Percentiles rank a stretch among this genome's conserved stretches.
phyloP scores from a whole-genome alignment of 768 basidiomycete genomes.

The Dentipellis sp. region DNA sequence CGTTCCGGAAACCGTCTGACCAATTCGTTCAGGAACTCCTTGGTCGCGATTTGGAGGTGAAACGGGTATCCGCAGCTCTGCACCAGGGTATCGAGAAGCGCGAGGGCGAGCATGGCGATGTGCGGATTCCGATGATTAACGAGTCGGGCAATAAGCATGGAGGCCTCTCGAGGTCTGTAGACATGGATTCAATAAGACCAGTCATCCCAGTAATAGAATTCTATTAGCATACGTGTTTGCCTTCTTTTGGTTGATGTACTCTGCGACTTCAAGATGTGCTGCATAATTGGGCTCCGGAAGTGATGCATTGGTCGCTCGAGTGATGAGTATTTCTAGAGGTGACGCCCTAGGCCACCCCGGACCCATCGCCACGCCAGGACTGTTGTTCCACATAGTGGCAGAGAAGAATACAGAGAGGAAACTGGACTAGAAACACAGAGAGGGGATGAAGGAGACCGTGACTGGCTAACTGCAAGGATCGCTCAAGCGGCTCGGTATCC shows the following conservation, averaged over 20 bases:
- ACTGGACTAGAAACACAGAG: not conserved
- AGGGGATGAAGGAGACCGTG: not conserved
- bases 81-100: constrained; percentile 85
- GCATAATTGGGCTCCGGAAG: constrained; percentile 88
- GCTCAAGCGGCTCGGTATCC: no score
- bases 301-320: constrained; percentile 81
- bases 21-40: constrained; percentile 97
- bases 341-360: constrained; percentile 44
- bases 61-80: constrained; percentile 96
- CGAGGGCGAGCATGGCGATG: constrained; percentile 76
- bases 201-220: not conserved
- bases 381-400: constrained; percentile 12
- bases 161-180: constrained; percentile 80
- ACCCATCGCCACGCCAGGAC: not conserved
- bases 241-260: constrained; percentile 90
- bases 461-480: no score
- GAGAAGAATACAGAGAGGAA: not conserved
- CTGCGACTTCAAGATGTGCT: constrained; percentile 87
- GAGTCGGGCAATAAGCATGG: constrained; percentile 73
- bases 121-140: constrained; percentile 93
- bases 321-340: constrained; percentile 60
- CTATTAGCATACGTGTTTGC: constrained; percentile 73
- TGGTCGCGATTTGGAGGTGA: constrained; percentile 93
- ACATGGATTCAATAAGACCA: not conserved
- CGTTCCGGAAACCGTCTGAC: constrained; percentile 97